Base-by-base conservation (phyloP, 163 green algal genomes). In the Chlorella variabilis region DNA sequence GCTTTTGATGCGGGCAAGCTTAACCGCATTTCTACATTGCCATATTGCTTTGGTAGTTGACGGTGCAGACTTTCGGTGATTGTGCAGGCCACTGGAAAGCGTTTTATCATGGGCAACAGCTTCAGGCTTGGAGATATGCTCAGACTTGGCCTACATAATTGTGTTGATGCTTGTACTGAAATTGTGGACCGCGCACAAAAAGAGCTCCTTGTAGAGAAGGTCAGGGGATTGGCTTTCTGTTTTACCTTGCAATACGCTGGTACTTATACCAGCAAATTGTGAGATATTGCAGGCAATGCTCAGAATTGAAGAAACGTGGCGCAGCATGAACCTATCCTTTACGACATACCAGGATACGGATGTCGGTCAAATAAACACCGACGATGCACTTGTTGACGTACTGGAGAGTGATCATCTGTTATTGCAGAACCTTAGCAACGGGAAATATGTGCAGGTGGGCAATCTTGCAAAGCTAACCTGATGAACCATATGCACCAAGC, bases 271-370 rank as follows among this genome's bases (percentile, higher is more conserved):
- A n/a, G n/a, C n/a, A n/a, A n/a, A n/a, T n/a, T n/a, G n/a, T n/a
- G n/a, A n/a, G n/a, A n/a, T n/a, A n/a, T 4, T 78, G 45, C 70
- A 84, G 84, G 87, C 92, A 58, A 89, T 99, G 36, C 92, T 93
- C 81, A 97, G 96, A 85, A 97, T 98, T 59, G 94, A 98, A 78
- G 92, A 95, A 61, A 96, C 91, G 0, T 98, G 95, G 95, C 81
- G 79, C 2, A 84, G 61, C 18, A 89, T 96, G 45, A 89, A 87
- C 36, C 83, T 98, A 15, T 81, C 83, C 13, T 98, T 98, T 74
- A 79, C 80, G 2, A 83, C 89, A 4, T 94, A 95, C 75, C 88
- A 91, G 68, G 91, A 95, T 79, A 94, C 88, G 15, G 93, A 94
- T 58, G 88, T 94, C 8, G 62, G 93, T 36, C 82, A 89, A 77